Percentiles rank a stretch among this genome's conserved stretches.
Evolutionary conservation across 202 grass and related monocot species (phyloP).

Genomic region (Zoysia matrella): DNA sequence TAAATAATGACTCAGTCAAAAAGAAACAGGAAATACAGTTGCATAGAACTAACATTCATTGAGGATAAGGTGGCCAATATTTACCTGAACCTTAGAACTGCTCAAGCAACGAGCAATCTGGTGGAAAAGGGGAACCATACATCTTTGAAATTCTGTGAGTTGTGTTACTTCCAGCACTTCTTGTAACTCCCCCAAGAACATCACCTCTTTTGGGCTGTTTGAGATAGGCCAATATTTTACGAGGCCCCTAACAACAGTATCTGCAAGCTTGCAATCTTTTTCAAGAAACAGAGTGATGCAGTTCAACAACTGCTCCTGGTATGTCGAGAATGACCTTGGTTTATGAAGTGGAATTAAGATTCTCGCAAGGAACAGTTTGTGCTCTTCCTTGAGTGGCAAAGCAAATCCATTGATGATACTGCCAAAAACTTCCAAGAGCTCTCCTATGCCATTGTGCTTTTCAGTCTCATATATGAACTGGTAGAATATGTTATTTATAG

Average conservation of each 20-base stretch:
- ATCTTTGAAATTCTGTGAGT: constrained; percentile 63
- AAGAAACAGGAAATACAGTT: background rate
- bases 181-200: constrained; percentile 71
- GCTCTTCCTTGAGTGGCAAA: constrained; percentile 83
- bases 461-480: constrained; percentile 85
- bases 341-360: constrained; percentile 77
- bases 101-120: constrained; percentile 63
- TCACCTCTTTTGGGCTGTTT: constrained; percentile 64
- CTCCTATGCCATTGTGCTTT: constrained; percentile 76
- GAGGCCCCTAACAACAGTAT: constrained; percentile 68
- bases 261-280: constrained; percentile 70
- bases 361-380: constrained; percentile 71
- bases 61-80: constrained; percentile 16
- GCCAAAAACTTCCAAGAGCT: constrained; percentile 84
- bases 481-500: constrained; percentile 84
- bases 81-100: constrained; percentile 77
- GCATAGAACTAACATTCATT: background rate
- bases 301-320: constrained; percentile 66
- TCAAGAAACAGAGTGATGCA: constrained; percentile 76
- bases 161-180: constrained; percentile 63
- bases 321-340: constrained; percentile 52
- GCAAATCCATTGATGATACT: constrained; percentile 87
- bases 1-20: background rate
- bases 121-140: constrained; percentile 71
- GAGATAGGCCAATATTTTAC: constrained; percentile 78